These are phyloP conservation scores for Pistacia integerrima DNA, from an alignment of 345 rosid genomes.

Conservation along the genomic window DNA sequence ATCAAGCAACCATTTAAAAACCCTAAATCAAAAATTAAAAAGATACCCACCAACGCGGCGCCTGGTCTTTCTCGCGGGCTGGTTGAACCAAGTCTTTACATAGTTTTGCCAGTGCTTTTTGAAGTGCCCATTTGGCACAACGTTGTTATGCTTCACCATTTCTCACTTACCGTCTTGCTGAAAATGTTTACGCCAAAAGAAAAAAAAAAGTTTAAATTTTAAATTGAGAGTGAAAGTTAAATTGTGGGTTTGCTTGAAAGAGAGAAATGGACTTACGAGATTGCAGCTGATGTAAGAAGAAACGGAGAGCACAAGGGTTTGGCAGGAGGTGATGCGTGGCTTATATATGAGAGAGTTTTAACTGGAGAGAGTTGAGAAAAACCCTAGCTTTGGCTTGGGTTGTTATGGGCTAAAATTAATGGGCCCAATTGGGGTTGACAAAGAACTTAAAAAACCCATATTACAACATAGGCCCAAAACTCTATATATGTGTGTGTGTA, in stretches of 20 bases:
- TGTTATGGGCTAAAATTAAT: neutral
- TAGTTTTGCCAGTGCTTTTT: slow-evolving; percentile 91
- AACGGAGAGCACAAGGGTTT: neutral
- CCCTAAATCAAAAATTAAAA: neutral
- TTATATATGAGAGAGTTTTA: neutral
- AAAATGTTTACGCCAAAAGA: no score
- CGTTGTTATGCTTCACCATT: slow-evolving; percentile 84
- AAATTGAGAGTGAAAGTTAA: no score
- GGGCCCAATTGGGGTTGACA: neutral
- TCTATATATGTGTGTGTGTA: no score
- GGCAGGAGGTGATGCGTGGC: neutral
- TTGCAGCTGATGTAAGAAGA: neutral
- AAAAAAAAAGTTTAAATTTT: no score
- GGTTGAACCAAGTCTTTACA: slow-evolving; percentile 89
- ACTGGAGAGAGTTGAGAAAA: neutral
- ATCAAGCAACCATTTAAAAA: no score
- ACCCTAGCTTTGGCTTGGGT: neutral
- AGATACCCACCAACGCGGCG: slow-evolving; percentile 58
- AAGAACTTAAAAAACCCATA: no score
- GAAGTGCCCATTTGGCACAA: slow-evolving; percentile 71
- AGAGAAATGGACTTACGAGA: neutral
- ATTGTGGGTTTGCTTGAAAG: no score
- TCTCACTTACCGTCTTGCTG: slow-evolving; percentile 18
- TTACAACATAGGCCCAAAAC: neutral
- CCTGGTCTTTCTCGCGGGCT: slow-evolving; percentile 75